phyloP scores from a whole-genome alignment of 345 rosid species.

The Lepidium didymum region DNA sequence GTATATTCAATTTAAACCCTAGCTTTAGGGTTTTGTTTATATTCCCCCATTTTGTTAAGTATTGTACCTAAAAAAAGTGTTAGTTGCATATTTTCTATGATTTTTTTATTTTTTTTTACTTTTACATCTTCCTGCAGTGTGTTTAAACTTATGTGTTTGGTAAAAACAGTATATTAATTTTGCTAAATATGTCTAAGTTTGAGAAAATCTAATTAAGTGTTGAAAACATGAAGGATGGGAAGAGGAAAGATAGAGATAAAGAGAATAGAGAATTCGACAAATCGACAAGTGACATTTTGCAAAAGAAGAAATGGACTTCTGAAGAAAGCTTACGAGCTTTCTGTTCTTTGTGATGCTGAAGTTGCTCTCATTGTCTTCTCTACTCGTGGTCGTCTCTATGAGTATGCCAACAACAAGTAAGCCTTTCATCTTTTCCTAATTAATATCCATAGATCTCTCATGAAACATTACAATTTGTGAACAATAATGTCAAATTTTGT shows the following conservation, averaged over 20 bases:
- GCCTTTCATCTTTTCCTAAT: not conserved
- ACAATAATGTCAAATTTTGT: not conserved
- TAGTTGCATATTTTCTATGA: not conserved
- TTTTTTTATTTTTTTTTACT: not conserved
- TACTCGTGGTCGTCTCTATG: slow-evolving; percentile 92
- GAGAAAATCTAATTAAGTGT: not conserved
- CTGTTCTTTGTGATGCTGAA: slow-evolving; percentile 90
- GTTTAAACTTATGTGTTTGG: not conserved
- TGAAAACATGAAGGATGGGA: slow-evolving; percentile 46
- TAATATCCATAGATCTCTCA: not conserved
- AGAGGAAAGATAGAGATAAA: slow-evolving; percentile 98
- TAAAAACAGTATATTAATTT: not conserved
- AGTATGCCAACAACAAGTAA: slow-evolving; percentile 92
- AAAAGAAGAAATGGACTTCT: slow-evolving; percentile 88
- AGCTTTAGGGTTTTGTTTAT: slow-evolving; percentile 16
- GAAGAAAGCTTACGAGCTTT: slow-evolving; percentile 87
- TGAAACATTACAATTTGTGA: not conserved
- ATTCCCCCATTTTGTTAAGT: not conserved
- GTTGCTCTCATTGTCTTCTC: slow-evolving; percentile 96
- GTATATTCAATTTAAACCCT: not conserved
- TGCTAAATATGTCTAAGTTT: not conserved
- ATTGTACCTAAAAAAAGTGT: not conserved
- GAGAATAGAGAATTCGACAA: slow-evolving; percentile 94
- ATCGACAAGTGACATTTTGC: slow-evolving; percentile 92
- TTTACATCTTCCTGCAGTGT: not conserved